These are phyloP conservation scores for Conoideocrella luteorostrata DNA, from an alignment of 2,329 filamentous ascomycete species.

Conservation along the genomic window DNA sequence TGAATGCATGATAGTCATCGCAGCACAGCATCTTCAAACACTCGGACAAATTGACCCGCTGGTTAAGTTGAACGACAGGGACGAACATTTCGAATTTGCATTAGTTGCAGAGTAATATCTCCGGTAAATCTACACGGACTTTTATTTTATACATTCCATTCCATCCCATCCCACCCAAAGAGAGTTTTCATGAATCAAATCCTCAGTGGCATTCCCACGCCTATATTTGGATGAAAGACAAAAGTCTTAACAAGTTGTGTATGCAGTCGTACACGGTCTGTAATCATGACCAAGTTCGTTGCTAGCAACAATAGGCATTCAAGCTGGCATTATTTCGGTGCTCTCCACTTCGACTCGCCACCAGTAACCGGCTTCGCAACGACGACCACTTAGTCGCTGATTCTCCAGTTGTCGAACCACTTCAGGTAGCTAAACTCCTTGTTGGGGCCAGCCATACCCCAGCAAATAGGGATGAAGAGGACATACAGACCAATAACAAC, in stretches of 20 bases:
- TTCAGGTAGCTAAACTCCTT: constrained; percentile 84
- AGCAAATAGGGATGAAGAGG: constrained; percentile 88
- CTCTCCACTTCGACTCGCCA: too few relatives aligned
- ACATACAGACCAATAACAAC: constrained; percentile 76
- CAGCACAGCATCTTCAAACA: too few relatives aligned
- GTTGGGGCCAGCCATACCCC: constrained; percentile 86
- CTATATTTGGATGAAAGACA: constrained; percentile 8
- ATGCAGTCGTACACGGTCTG: too few relatives aligned
- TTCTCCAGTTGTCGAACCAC: constrained; percentile 86
- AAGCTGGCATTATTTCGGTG: too few relatives aligned
- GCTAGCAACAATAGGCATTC: too few relatives aligned
- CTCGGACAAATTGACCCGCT: too few relatives aligned
- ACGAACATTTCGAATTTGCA: constrained; percentile 20
- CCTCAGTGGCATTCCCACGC: constrained; percentile 11
- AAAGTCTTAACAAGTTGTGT: too few relatives aligned
- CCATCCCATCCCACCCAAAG: constrained; percentile 9
- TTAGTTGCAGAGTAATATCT: constrained; percentile 20
- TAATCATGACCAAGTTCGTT: too few relatives aligned
- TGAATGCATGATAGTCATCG: constrained; percentile 26
- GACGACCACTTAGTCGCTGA: constrained; percentile 53
- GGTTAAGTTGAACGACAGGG: constrained; percentile 16
- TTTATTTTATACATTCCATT: constrained; percentile 17
- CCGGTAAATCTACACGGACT: constrained; percentile 10
- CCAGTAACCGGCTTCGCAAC: too few relatives aligned
- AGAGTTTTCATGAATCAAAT: constrained; percentile 15